Evolutionary conservation across 2,329 filamentous ascomycete genomes (phyloP).

Genomic region (Myriosclerotinia duriaeana): DNA sequence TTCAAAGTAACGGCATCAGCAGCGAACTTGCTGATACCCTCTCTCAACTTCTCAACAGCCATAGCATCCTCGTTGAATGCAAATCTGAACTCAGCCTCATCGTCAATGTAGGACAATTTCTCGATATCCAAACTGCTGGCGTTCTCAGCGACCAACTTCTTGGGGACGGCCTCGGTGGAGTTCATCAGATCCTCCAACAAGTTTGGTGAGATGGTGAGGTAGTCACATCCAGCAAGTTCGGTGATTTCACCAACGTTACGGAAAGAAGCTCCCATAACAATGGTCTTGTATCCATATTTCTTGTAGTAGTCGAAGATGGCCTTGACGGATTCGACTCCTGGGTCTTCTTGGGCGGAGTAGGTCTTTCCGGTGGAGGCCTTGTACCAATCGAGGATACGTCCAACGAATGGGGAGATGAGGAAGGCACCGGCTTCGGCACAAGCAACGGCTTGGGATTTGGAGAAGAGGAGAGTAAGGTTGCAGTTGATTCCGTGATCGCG

Average conservation of each 20-base stretch:
- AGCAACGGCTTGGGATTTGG: constrained; percentile 87
- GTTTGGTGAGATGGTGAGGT: constrained; percentile 96
- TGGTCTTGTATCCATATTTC: constrained; percentile 98
- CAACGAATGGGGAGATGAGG: constrained; percentile 99
- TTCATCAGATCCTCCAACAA: constrained; percentile 93
- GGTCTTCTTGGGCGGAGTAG: constrained; percentile 86
- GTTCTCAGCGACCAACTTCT: constrained; percentile 79
- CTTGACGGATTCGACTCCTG: constrained; percentile 92
- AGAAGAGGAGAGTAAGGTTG: constrained; percentile 99
- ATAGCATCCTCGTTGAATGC: constrained; percentile 99
- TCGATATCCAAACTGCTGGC: constrained; percentile 71
- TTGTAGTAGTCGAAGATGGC: constrained; percentile 99
- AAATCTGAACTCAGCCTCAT: constrained; percentile 93
- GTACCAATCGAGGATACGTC: constrained; percentile 99
- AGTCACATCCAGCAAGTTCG: constrained; percentile 96
- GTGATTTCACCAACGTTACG: constrained; percentile 95
- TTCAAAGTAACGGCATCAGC: constrained; percentile 94
- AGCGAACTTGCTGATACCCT: constrained; percentile 99
- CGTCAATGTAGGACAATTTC: constrained; percentile 87
- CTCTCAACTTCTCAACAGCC: constrained; percentile 98
- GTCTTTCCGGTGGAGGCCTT: constrained; percentile 95
- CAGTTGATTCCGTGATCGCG: constrained; percentile 93
- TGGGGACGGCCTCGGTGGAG: constrained; percentile 75
- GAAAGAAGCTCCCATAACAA: constrained; percentile 99
- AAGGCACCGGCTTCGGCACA: constrained; percentile 92